These are phyloP conservation scores for Verbena officinalis DNA, from an alignment of 257 asterid species.

Conservation along the genomic window DNA sequence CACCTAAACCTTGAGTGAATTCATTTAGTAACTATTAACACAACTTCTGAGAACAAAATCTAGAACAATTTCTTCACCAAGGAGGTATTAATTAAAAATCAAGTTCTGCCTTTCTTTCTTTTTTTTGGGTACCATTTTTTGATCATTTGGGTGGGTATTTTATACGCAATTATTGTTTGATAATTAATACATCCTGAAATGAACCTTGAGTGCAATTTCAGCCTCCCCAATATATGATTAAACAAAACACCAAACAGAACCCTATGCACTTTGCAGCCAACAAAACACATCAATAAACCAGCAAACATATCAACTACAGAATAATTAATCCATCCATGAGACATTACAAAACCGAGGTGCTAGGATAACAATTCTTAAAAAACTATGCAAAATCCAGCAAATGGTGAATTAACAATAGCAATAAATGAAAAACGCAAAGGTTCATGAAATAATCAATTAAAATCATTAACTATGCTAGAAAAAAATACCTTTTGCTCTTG, in stretches of 20 bases:
- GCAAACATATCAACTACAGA: background rate
- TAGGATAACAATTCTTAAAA: background rate
- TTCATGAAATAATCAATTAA: background rate
- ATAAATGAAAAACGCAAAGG: background rate
- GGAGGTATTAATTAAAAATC: no score
- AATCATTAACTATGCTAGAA: background rate
- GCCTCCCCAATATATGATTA: conserved; percentile 7
- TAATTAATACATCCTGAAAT: no score
- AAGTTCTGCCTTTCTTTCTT: no score
- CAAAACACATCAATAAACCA: background rate
- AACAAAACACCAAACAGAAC: background rate
- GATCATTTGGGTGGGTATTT: no score
- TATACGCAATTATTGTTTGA: no score
- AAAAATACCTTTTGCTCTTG: conserved; percentile 46
- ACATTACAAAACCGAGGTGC: no score
- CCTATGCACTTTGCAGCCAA: background rate
- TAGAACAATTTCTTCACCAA: no score
- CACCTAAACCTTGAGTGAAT: background rate
- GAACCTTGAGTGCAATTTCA: no score
- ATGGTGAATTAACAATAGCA: no score
- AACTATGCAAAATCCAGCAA: background rate
- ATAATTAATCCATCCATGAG: no score
- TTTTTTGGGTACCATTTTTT: no score
- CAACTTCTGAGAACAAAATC: no score
- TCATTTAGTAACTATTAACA: background rate